These are phyloP conservation scores for Leccinum fallax DNA, from an alignment of 1,284 basidiomycete species.

Conservation along the genomic window DNA sequence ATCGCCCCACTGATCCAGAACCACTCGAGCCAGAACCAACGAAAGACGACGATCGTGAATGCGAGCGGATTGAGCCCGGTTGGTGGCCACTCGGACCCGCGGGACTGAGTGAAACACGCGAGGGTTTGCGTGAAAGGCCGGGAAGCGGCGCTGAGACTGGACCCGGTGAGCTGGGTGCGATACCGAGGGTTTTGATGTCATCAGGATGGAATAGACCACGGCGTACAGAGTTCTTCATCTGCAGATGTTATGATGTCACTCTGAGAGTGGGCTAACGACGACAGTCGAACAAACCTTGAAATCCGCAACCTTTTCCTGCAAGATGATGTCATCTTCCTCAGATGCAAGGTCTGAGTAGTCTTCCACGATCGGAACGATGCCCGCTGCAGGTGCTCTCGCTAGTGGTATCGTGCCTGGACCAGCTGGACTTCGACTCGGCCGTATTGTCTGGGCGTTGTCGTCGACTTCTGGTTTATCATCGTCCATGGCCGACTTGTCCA, in stretches of 20 bases:
- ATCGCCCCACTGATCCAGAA: slow-evolving; percentile 61
- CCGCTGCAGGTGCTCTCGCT: slow-evolving; percentile 59
- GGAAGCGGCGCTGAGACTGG: slow-evolving; percentile 52
- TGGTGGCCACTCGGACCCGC: slow-evolving; percentile 29
- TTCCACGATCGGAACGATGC: slow-evolving; percentile 71
- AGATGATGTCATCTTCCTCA: slow-evolving; percentile 71
- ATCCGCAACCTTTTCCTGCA: slow-evolving; percentile 77
- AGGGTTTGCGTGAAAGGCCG: slow-evolving; percentile 46
- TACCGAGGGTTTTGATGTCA: slow-evolving; percentile 77
- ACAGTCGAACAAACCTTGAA: slow-evolving; percentile 62
- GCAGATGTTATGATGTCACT: slow-evolving; percentile 2
- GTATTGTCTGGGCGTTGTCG: slow-evolving; percentile 77
- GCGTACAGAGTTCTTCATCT: slow-evolving; percentile 72
- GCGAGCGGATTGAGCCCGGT: slow-evolving; percentile 35
- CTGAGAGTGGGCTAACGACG: background rate
- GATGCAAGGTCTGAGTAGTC: slow-evolving; percentile 87
- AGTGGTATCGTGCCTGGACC: slow-evolving; percentile 52
- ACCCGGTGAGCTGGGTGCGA: slow-evolving; percentile 48
- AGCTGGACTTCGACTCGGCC: slow-evolving; percentile 68
- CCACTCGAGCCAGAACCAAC: slow-evolving; percentile 41
- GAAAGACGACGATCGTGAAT: slow-evolving; percentile 61
- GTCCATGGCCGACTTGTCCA: slow-evolving; percentile 61
- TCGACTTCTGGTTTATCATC: slow-evolving; percentile 67
- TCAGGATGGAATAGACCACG: slow-evolving; percentile 85
- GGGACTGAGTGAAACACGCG: slow-evolving; percentile 49